phyloP scores from a whole-genome alignment of 176 grass and related monocot genomes.

The Eleusine indica region DNA sequence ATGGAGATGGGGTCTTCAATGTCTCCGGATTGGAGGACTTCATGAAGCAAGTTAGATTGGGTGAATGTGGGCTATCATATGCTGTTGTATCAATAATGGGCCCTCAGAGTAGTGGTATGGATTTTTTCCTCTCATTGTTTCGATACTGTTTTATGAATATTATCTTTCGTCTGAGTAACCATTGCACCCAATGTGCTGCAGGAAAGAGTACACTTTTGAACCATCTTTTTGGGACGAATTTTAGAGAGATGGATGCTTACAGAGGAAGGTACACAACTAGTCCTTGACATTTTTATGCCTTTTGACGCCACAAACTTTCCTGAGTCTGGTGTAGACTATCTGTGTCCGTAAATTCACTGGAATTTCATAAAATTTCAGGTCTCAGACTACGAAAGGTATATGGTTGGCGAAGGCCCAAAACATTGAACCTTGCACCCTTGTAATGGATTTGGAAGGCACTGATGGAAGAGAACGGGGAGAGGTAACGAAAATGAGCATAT shows the following conservation, averaged over 20 bases:
- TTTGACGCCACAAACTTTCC: slow-evolving; percentile 18
- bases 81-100: slow-evolving; percentile 99
- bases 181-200: slow-evolving; percentile 40
- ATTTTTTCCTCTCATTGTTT: slow-evolving; percentile 30
- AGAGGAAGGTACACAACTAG: slow-evolving; percentile 73
- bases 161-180: not conserved
- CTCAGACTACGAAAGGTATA: slow-evolving; percentile 98
- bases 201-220: slow-evolving; percentile 99
- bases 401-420: slow-evolving; percentile 77
- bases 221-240: slow-evolving; percentile 88
- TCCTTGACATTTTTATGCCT: slow-evolving; percentile 34
- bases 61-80: slow-evolving; percentile 87
- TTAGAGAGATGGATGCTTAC: slow-evolving; percentile 98
- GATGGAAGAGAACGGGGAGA: slow-evolving; percentile 99
- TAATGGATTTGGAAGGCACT: slow-evolving; percentile 99
- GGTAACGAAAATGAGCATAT: slow-evolving; percentile 52
- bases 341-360: slow-evolving; percentile 18
- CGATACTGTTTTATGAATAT: not conserved
- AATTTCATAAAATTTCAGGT: slow-evolving; percentile 56
- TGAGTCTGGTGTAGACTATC: not conserved
- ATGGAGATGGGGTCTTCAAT: slow-evolving; percentile 90
- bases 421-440: slow-evolving; percentile 90
- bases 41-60: slow-evolving; percentile 76
- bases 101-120: slow-evolving; percentile 95
- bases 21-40: slow-evolving; percentile 70